These are phyloP conservation scores for Pyrenophora seminiperda DNA, from an alignment of 2,329 filamentous ascomycete genomes.

Conservation along the genomic window DNA sequence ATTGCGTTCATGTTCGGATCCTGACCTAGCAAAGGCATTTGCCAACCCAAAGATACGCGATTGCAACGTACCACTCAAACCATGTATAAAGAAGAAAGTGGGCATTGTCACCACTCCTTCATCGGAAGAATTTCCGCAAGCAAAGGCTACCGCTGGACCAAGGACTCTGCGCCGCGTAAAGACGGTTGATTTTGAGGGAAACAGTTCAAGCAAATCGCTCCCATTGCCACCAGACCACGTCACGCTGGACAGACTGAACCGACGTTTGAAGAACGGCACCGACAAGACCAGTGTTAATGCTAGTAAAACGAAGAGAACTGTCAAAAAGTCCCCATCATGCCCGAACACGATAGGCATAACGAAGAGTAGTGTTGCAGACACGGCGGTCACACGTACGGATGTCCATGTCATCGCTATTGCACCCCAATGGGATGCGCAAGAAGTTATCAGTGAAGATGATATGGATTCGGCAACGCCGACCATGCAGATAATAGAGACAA, in stretches of 20 bases:
- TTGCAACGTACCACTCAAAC: slow-evolving; percentile 25
- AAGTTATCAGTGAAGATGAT: slow-evolving; percentile 2
- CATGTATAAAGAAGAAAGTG: slow-evolving; percentile 35
- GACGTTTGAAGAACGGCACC: background rate
- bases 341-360: slow-evolving; percentile 11
- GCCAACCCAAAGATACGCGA: slow-evolving; percentile 1
- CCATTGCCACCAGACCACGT: slow-evolving; percentile 5
- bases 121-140: slow-evolving; percentile 4
- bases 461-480: slow-evolving; percentile 37
- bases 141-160: background rate
- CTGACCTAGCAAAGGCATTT: slow-evolving; percentile 2
- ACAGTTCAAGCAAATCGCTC: slow-evolving; percentile 4
- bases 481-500: slow-evolving; percentile 42
- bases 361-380: slow-evolving; percentile 33
- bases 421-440: slow-evolving; percentile 18
- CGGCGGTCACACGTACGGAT: slow-evolving; percentile 41
- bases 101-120: slow-evolving; percentile 30
- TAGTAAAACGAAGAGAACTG: background rate
- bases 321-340: slow-evolving; percentile 4
- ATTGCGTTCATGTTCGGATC: slow-evolving; percentile 8
- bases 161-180: slow-evolving; percentile 32
- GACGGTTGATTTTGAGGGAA: slow-evolving; percentile 39
- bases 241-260: background rate
- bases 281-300: background rate
- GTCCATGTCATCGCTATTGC: slow-evolving; percentile 43